These are phyloP conservation scores for Colletotrichum aenigma DNA, from an alignment of 2,329 filamentous ascomycete species.

Conservation along the genomic window DNA sequence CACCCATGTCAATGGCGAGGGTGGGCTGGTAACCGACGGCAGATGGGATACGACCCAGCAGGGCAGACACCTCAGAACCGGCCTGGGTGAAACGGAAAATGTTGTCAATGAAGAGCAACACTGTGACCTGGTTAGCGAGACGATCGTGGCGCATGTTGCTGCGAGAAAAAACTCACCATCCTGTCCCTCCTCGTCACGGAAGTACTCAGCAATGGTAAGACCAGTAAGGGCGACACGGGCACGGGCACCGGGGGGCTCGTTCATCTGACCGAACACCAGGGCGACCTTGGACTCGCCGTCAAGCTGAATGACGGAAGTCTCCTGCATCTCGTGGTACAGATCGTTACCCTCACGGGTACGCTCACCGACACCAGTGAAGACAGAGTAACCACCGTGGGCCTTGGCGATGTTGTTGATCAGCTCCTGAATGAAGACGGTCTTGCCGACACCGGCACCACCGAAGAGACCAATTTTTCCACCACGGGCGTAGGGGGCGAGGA, in stretches of 20 bases:
- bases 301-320: conserved; percentile 98
- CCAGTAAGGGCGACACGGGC: conserved; percentile 99
- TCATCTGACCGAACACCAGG: conserved; percentile 99
- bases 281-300: conserved; percentile 99
- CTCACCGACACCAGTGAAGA: conserved; percentile 99
- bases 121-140: conserved; percentile 47
- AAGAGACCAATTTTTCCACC: conserved; percentile 99
- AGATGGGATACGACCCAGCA: conserved; percentile 99
- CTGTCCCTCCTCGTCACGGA: conserved; percentile 78
- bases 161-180: conserved; percentile 65
- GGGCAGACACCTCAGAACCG: conserved; percentile 99
- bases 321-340: conserved; percentile 99
- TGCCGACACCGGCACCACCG: conserved; percentile 99
- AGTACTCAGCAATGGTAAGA: conserved; percentile 81
- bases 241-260: conserved; percentile 99
- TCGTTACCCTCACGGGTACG: conserved; percentile 99
- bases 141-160: neutral
- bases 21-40: conserved; percentile 99
- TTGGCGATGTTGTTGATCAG: conserved; percentile 99
- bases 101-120: conserved; percentile 99
- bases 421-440: conserved; percentile 99
- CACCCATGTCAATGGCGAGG: conserved; percentile 98
- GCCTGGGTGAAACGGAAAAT: conserved; percentile 99
- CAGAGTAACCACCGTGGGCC: conserved; percentile 99
- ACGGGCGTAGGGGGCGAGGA: conserved; percentile 98